A percentile compares a stretch with the other conserved stretches of the same genome.
Evolutionary conservation across 306 rosid genomes (phyloP).

Genomic region (Cucurbita moschata): DNA sequence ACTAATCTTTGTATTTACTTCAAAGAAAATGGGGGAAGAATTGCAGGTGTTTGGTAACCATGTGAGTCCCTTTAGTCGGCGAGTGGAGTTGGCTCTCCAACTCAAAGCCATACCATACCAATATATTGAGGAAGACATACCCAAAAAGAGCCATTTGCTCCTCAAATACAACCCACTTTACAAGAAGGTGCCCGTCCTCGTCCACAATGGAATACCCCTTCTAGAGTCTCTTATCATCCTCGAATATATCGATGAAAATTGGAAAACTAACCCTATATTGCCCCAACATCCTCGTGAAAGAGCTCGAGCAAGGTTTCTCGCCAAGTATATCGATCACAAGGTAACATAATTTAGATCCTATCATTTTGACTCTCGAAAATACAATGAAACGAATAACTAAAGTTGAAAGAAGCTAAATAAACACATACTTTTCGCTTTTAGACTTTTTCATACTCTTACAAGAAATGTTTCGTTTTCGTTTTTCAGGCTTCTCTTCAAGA

Average conservation of each 20-base stretch:
- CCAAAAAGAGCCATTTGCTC: conserved; percentile 23
- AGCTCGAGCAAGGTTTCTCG: conserved; percentile 48
- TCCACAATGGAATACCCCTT: conserved; percentile 32
- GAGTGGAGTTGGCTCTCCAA: conserved; percentile 32
- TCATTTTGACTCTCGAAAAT: too few relatives aligned
- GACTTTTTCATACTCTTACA: too few relatives aligned
- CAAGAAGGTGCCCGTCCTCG: conserved; percentile 35
- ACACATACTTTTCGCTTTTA: too few relatives aligned
- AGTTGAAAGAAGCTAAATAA: too few relatives aligned
- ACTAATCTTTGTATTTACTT: too few relatives aligned
- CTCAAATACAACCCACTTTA: conserved; percentile 38
- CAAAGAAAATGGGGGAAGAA: background rate
- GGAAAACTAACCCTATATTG: conserved; percentile 18
- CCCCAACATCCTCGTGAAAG: conserved; percentile 28
- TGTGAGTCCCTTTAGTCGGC: conserved; percentile 21
- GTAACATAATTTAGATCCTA: background rate
- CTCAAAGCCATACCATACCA: conserved; percentile 36
- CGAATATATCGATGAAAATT: conserved; percentile 2
- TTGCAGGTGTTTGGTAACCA: background rate
- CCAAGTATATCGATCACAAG: background rate
- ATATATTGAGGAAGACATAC: conserved; percentile 17
- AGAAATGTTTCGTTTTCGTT: too few relatives aligned
- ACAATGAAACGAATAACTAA: too few relatives aligned
- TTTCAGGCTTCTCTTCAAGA: too few relatives aligned
- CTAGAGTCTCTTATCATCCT: conserved; percentile 27